Evolutionary conservation across 257 asterid species (phyloP).

Genomic region (Scutellaria minor): DNA sequence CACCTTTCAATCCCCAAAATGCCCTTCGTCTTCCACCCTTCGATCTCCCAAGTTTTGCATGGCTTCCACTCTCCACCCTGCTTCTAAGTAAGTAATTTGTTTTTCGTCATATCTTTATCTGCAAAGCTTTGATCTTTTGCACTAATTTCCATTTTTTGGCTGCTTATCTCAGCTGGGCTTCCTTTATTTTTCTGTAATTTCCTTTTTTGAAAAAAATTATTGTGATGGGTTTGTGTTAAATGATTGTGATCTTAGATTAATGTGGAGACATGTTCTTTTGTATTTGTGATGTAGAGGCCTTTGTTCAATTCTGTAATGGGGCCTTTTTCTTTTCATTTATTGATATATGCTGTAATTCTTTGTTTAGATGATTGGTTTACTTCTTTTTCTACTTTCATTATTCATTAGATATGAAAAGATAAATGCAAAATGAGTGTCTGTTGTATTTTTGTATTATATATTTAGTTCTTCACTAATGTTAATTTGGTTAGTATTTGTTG

Average conservation of each 20-base stretch:
- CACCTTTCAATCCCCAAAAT: constrained; percentile 32
- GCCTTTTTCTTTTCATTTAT: no score
- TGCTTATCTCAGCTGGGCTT: constrained; percentile 18
- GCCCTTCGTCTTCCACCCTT: constrained; percentile 48
- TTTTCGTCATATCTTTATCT: background rate
- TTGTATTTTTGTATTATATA: no score
- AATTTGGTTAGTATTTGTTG: no score
- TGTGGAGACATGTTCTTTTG: no score
- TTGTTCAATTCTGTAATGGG: no score
- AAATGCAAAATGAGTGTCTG: background rate
- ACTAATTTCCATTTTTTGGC: background rate
- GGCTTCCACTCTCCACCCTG: constrained; percentile 71
- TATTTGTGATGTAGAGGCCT: no score
- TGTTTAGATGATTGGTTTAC: background rate
- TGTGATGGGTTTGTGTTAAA: no score
- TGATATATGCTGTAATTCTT: background rate
- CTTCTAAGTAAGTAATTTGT: constrained; percentile 48
- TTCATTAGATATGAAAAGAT: background rate
- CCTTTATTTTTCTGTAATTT: background rate
- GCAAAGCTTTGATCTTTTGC: no score
- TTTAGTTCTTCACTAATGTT: background rate
- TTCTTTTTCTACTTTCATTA: background rate
- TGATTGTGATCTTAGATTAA: no score
- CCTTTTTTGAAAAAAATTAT: no score
- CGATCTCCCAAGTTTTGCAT: constrained; percentile 66